A percentile compares a stretch with the other conserved stretches of the same genome.
These are phyloP conservation scores for Marchantia paleacea DNA, from an alignment of 225 moss, liverwort and hornwort species.

Conservation along the genomic window DNA sequence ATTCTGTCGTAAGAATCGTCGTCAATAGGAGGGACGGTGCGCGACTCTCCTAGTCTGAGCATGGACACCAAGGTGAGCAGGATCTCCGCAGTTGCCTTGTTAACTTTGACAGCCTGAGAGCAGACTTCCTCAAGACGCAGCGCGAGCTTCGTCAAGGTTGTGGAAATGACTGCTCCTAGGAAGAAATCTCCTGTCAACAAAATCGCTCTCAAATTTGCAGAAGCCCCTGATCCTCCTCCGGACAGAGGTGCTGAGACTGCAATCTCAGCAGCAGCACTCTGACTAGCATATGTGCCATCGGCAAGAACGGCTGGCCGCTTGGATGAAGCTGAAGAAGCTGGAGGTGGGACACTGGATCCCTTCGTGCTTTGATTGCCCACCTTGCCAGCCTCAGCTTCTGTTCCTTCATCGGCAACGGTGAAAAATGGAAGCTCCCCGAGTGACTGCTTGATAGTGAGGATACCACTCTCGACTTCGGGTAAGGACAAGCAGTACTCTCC, in stretches of 20 bases:
- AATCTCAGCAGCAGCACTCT: constrained; percentile 82
- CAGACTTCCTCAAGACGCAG: constrained; percentile 74
- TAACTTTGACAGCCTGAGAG: constrained; percentile 45
- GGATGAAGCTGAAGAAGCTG: constrained; percentile 73
- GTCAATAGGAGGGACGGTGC: constrained; percentile 76
- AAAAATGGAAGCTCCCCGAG: constrained; percentile 87
- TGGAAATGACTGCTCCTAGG: constrained; percentile 81
- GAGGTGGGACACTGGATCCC: constrained; percentile 21
- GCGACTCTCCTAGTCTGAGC: constrained; percentile 82
- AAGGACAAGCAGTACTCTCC: constrained; percentile 84
- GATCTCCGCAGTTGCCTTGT: constrained; percentile 74
- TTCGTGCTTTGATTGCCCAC: constrained; percentile 32
- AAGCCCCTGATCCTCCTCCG: constrained; percentile 43
- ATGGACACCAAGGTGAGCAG: constrained; percentile 82
- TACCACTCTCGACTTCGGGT: constrained; percentile 76
- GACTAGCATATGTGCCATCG: constrained; percentile 94
- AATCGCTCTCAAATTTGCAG: constrained; percentile 75
- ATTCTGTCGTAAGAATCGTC: constrained; percentile 87
- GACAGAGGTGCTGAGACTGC: constrained; percentile 46
- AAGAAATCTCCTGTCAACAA: constrained; percentile 92
- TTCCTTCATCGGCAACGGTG: constrained; percentile 64
- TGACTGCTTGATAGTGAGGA: constrained; percentile 76
- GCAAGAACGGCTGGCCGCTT: constrained; percentile 93
- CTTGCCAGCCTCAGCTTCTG: constrained; percentile 44
- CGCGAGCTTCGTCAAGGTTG: constrained; percentile 81